Evolutionary conservation across 768 basidiomycete genomes (phyloP), one percentile per base, ranked within the genome.

Genomic region (Dendrothele bispora): DNA sequence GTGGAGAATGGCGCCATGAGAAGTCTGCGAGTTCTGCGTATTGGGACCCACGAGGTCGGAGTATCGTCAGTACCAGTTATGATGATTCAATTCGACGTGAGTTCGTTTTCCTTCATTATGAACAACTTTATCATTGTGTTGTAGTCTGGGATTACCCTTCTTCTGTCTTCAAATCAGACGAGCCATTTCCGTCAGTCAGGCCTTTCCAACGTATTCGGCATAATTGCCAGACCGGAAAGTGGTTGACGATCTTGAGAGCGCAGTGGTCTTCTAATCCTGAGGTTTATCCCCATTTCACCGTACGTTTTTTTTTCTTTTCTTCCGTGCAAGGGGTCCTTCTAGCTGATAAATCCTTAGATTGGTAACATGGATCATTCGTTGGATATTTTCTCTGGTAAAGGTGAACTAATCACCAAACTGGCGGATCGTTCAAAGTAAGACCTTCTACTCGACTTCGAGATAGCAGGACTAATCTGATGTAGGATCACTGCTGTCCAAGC

Each of bases 401-500:
- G 91, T 12, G 85, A 91, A 50, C 71, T 83, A 14, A 62, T 93
- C 26, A 77, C 83, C 3, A 76, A 74, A 50, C 66, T 93, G 7
- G 65, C 78, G 12, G 87, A 90, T 62, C 69, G 64, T 35, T 57
- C 63, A 22, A 71, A 73, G 87, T 88, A 58, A 34, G 75, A 36
- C 20, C 17, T 21, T 24, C 10, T 47, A 17, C 7, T 39, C 22
- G 28, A 12, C 22, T 30, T 27, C 3, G 38, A 25, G 21, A 37
- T 30, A 37, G 37, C 25, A 15, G 11, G 24, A 14, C 41, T 43
- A 15, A 43, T 43, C 3, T 10, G 6, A 25, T 26, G 38, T 52
- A 91, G 87, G 53, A 84, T 92, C 50, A 80, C 86, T 18, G 90
- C 91, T 1, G 84, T 86, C 4, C 91, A 91, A 65, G 89, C 91